These are phyloP conservation scores for Entomortierella beljakovae DNA, from an alignment of 192 early-diverging fungal species.

Conservation along the genomic window DNA sequence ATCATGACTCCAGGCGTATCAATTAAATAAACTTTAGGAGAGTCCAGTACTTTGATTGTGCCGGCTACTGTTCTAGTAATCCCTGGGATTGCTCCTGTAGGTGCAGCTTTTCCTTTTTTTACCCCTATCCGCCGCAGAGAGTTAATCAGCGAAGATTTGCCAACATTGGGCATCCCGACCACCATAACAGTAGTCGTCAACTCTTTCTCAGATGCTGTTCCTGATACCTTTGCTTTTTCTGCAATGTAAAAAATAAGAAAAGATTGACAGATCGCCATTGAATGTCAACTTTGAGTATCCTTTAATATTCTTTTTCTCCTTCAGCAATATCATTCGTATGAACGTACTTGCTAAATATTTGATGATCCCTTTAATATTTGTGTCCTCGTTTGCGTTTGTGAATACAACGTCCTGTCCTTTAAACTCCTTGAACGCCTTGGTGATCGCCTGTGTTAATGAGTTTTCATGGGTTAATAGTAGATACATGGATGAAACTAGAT, in stretches of 20 bases:
- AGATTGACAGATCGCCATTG: neutral
- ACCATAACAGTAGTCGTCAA: slow-evolving; percentile 75
- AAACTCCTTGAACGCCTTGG: slow-evolving; percentile 54
- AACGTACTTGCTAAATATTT: slow-evolving; percentile 66
- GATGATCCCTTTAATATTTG: slow-evolving; percentile 76
- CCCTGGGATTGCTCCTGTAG: slow-evolving; percentile 88
- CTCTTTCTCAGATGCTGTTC: slow-evolving; percentile 50
- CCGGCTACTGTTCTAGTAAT: slow-evolving; percentile 82
- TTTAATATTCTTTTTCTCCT: neutral
- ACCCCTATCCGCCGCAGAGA: slow-evolving; percentile 83
- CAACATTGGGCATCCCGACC: slow-evolving; percentile 97
- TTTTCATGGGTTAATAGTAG: neutral
- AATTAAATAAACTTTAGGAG: slow-evolving; percentile 91
- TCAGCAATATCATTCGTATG: neutral
- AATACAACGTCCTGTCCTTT: slow-evolving; percentile 71
- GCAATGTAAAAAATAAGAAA: slow-evolving; percentile 1
- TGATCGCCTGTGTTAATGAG: slow-evolving; percentile 23
- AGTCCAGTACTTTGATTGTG: slow-evolving; percentile 83
- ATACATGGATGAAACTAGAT: neutral
- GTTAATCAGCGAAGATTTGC: slow-evolving; percentile 95
- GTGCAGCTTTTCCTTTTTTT: slow-evolving; percentile 83
- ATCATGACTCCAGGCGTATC: slow-evolving; percentile 96
- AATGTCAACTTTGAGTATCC: neutral
- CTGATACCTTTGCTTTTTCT: slow-evolving; percentile 55
- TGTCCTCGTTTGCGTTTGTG: slow-evolving; percentile 68